Conservation (phyloP, 164 flowering plant genomes). For the Nymphaea colorata region DNA sequence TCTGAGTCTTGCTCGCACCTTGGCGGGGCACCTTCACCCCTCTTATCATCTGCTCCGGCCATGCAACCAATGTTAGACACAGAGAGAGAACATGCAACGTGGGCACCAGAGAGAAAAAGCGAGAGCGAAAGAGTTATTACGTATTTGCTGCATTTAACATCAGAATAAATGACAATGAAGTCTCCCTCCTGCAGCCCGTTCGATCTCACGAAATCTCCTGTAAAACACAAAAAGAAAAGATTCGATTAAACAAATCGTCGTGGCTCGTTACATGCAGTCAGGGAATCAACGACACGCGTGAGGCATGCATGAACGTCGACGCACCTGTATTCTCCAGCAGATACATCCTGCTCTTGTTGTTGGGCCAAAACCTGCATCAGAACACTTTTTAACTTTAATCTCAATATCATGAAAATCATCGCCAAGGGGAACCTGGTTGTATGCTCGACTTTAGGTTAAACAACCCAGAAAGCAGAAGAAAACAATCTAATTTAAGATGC, state of each 20-base stretch:
- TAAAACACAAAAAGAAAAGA: conserved; percentile 1
- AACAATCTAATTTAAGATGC: not conserved
- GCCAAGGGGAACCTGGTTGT: too few species aligned
- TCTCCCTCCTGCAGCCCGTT: conserved; percentile 98
- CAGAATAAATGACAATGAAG: conserved; percentile 91
- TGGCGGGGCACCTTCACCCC: conserved; percentile 76
- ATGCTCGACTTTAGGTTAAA: not conserved
- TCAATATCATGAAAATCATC: not conserved
- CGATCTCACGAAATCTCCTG: conserved; percentile 89
- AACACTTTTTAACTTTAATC: not conserved
- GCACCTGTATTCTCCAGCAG: conserved; percentile 96
- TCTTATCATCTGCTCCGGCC: conserved; percentile 54
- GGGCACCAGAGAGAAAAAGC: not conserved
- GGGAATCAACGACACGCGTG: not conserved
- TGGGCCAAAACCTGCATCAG: conserved; percentile 88
- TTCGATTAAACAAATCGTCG: not conserved
- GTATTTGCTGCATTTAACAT: conserved; percentile 84
- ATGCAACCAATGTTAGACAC: not conserved
- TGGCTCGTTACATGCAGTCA: not conserved
- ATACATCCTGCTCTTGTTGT: conserved; percentile 99
- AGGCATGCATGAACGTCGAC: not conserved
- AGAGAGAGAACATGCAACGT: not conserved
- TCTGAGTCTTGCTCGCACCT: conserved; percentile 17
- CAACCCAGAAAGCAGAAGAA: not conserved
- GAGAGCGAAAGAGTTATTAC: conserved; percentile 22